Conservation (phyloP, 2,329 filamentous ascomycete genomes). For the Neonectria sp. region DNA sequence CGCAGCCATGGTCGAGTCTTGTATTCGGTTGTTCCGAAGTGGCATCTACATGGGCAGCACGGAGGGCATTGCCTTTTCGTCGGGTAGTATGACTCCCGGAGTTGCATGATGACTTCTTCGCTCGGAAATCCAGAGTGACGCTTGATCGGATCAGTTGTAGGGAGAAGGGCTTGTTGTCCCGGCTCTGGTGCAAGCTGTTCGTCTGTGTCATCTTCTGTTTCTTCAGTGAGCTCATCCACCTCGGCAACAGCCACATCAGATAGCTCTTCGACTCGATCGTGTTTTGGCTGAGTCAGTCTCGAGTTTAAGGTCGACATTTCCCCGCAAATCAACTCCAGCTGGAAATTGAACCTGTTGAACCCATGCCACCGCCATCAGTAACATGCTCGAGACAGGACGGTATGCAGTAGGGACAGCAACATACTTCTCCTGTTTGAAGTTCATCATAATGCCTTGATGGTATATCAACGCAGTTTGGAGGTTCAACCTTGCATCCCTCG, state of each 20-base stretch:
- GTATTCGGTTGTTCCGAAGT: background rate
- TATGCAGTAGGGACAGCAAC: too few relatives aligned
- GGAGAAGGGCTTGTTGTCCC: background rate
- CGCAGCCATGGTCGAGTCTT: background rate
- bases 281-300: background rate
- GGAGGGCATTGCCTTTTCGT: background rate
- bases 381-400: too few relatives aligned
- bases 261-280: background rate
- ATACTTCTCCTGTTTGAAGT: background rate
- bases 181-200: background rate
- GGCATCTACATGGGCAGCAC: slow-evolving; percentile 2
- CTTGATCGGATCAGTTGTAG: background rate
- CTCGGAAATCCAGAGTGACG: background rate
- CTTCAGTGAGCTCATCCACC: background rate
- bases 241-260: background rate
- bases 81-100: background rate
- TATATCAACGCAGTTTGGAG: background rate
- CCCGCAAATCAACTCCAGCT: too few relatives aligned
- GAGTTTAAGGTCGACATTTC: background rate
- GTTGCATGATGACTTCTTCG: background rate
- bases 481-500: slow-evolving; percentile 11
- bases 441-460: background rate
- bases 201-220: background rate
- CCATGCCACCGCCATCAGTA: too few relatives aligned
- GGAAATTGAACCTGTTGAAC: too few relatives aligned